phyloP scores from a whole-genome alignment of 2,329 filamentous ascomycete species.

The Aspergillus brasiliensis region DNA sequence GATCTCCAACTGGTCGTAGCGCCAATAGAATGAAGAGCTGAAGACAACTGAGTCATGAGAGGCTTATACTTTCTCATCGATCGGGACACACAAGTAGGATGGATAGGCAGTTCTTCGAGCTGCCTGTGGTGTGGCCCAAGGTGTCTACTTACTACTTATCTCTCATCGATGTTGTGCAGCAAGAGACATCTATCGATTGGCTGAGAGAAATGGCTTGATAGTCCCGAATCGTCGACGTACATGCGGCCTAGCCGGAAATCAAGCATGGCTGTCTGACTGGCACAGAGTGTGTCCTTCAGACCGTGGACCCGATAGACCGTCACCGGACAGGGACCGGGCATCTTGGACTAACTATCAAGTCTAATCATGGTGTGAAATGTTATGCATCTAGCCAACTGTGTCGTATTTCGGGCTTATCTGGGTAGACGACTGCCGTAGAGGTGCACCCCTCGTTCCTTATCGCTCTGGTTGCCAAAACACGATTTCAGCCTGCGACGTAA shows the following conservation, averaged over 20 bases:
- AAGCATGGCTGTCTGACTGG: neutral
- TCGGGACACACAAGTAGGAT: neutral
- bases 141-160: neutral
- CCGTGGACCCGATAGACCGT: neutral
- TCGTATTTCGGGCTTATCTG: neutral
- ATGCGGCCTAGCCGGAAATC: conserved; percentile 1
- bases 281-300: neutral
- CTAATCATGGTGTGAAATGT: neutral
- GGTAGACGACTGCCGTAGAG: neutral
- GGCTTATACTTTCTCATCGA: neutral
- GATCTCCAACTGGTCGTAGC: neutral
- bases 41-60: conserved; percentile 4
- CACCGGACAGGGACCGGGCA: neutral
- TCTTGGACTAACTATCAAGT: neutral
- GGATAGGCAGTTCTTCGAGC: neutral
- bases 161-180: conserved; percentile 1
- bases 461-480: neutral
- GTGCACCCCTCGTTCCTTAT: neutral
- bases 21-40: neutral
- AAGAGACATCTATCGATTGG: neutral
- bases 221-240: conserved; percentile 6
- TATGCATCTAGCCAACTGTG: neutral
- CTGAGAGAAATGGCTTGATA: neutral
- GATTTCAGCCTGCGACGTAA: neutral
- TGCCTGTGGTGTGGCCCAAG: conserved; percentile 3